These are phyloP conservation scores for Clavulina sp. DNA, from an alignment of 768 basidiomycete species.

Conservation along the genomic window DNA sequence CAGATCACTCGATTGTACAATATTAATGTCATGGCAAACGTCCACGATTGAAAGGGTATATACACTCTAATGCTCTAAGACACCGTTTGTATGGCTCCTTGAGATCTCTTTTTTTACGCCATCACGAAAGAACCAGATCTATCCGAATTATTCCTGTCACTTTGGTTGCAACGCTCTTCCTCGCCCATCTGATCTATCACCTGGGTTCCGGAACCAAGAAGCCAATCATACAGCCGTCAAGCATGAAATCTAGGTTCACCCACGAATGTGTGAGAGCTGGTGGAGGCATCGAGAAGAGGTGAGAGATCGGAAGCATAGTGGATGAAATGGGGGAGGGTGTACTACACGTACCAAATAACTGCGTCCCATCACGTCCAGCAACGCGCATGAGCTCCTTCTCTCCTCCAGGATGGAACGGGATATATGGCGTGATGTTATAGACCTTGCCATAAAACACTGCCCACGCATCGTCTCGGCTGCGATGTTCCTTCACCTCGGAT, in stretches of 20 bases:
- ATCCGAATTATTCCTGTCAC: too few relatives aligned
- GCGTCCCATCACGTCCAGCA: conserved; percentile 88
- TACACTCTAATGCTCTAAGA: too few relatives aligned
- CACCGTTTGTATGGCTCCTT: too few relatives aligned
- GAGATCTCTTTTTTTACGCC: too few relatives aligned
- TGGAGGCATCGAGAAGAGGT: neutral
- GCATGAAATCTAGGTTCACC: conserved; percentile 94
- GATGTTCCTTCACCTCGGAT: conserved; percentile 63
- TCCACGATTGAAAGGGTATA: too few relatives aligned
- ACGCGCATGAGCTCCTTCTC: conserved; percentile 88
- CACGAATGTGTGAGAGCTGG: conserved; percentile 83
- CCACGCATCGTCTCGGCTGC: conserved; percentile 81
- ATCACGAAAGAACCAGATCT: too few relatives aligned
- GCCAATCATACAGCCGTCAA: conserved; percentile 84
- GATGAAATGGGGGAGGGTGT: neutral
- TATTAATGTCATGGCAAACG: too few relatives aligned
- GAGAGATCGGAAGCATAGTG: neutral
- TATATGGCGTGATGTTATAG: conserved; percentile 88
- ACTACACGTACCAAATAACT: conserved; percentile 62
- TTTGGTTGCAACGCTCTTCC: too few relatives aligned
- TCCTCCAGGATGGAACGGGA: conserved; percentile 86
- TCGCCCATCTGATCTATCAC: too few relatives aligned
- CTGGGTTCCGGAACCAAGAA: conserved; percentile 65
- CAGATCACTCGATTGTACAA: too few relatives aligned
- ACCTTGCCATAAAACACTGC: conserved; percentile 81